Evolutionary conservation across 495 filamentous ascomycete species (phyloP), one percentile per base, ranked within the genome.

Genomic region (Parachaetomium inaequale): DNA sequence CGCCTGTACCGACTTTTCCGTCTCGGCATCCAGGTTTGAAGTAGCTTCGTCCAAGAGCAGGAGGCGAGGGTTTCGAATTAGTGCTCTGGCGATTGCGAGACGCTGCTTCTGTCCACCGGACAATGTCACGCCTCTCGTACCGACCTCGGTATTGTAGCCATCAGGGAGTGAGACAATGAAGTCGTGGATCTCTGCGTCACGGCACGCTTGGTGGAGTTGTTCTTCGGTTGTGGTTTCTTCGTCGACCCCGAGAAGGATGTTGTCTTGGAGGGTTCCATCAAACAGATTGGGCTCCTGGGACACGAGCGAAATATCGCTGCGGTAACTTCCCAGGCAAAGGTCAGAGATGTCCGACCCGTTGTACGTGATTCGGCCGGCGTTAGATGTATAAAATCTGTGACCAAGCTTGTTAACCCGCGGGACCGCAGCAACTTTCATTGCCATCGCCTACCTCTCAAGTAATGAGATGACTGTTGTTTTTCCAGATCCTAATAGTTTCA

Each of bases 11-110:
- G 87, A 74, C 67, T 81, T 82, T 75, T 95, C 91, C 3, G 84
- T 86, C 73, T 91, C 84, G 6, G 87, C 85, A 63, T 95, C 91
- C 45, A 94, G 74, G 34, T 83, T 87, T 21, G 84, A 87, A 3
- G 91, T 94, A 0, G 90, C 88, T 70, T 95, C 91, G 68, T 95
- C 91, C 7, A 95, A 76, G 21, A 95, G 78, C 55, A 95, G 75
- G 28, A 94, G 74, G 25, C 81, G 80, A 0, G 91, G 91, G 40
- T 87, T 82, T 4, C 90, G 85, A 36, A 95, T 84, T 47, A 94
- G 78, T 0, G 91, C 90, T 45, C 91, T 75, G 2, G 90, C 89
- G 58, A 94, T 88, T 0, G 88, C 82, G 28, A 94, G 73, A 15
- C 90, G 80, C 66, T 93, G 90, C 66, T 86, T 86, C 70, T 94